Conservation (phyloP, 169 alveolate genomes). For the Eimeria falciformis region DNA sequence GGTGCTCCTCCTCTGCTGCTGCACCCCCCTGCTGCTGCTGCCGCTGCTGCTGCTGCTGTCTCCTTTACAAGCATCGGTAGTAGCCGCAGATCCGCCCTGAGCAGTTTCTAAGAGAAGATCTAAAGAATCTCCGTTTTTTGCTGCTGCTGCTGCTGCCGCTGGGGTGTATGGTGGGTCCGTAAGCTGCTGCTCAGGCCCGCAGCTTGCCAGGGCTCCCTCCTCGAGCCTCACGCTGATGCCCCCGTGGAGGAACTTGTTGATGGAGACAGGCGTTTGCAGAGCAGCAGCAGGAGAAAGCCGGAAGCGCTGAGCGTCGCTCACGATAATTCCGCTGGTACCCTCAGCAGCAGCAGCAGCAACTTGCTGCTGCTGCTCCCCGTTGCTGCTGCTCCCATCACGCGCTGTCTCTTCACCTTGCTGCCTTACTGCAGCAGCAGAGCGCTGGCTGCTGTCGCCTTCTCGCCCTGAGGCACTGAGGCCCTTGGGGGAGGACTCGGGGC, state of each 20-base stretch:
- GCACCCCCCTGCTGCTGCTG: constrained; percentile 40
- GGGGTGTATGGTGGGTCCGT: neutral
- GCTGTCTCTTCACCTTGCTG: neutral
- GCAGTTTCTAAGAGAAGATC: neutral
- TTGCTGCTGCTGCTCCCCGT: constrained; percentile 30
- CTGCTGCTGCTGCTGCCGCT: constrained; percentile 47
- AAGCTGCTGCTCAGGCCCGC: constrained; percentile 22
- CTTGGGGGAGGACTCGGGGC: neutral
- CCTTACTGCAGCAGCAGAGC: neutral
- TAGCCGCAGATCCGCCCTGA: neutral
- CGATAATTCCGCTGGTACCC: neutral
- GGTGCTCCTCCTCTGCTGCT: neutral
- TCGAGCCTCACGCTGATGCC: neutral
- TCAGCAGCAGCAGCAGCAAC: neutral
- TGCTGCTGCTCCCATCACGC: neutral
- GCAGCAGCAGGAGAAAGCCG: constrained; percentile 39
- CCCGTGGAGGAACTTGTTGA: constrained; percentile 23
- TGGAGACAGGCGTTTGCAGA: constrained; percentile 23
- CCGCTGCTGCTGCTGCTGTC: constrained; percentile 5
- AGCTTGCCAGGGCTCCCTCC: neutral
- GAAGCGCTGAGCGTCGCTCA: constrained; percentile 16
- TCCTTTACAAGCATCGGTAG: too few species aligned
- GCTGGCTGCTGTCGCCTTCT: neutral
- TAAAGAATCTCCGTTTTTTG: neutral
- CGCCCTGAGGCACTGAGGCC: neutral